phyloP scores from a whole-genome alignment of 2,329 filamentous ascomycete genomes.

The Aspergillus candidus region DNA sequence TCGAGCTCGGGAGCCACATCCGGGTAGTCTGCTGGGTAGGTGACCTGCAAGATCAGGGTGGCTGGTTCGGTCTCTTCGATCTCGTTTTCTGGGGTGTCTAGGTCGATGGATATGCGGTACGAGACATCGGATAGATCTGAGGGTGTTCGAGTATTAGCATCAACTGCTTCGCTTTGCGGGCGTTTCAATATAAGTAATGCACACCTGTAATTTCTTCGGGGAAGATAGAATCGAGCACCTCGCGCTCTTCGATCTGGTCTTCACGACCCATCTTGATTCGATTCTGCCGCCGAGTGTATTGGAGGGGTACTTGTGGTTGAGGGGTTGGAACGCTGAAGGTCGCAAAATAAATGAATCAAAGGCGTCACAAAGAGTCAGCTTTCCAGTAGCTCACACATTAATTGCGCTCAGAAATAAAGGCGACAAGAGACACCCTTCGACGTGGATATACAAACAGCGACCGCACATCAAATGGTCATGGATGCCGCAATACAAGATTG shows the following conservation, averaged over 20 bases:
- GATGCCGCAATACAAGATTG: slow-evolving; percentile 16
- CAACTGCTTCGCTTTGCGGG: slow-evolving; percentile 3
- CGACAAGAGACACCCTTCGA: background rate
- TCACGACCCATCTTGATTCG: slow-evolving; percentile 51
- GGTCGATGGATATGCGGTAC: slow-evolving; percentile 76
- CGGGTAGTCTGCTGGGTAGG: slow-evolving; percentile 85
- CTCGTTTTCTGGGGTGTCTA: slow-evolving; percentile 68
- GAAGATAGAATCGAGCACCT: slow-evolving; percentile 97
- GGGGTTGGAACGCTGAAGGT: slow-evolving; percentile 1
- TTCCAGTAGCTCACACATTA: too few relatives aligned
- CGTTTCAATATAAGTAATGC: slow-evolving; percentile 5
- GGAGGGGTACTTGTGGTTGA: slow-evolving; percentile 22
- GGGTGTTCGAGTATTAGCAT: slow-evolving; percentile 6
- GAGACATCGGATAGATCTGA: slow-evolving; percentile 83
- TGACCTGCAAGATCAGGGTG: slow-evolving; percentile 72
- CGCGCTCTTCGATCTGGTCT: slow-evolving; percentile 91
- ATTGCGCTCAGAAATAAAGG: too few relatives aligned
- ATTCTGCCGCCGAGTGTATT: slow-evolving; percentile 21
- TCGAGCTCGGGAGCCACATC: slow-evolving; percentile 80
- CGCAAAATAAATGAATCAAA: too few relatives aligned
- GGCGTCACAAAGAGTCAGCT: too few relatives aligned
- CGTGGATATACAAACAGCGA: slow-evolving; percentile 4
- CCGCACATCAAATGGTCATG: slow-evolving; percentile 8
- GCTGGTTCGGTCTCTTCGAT: slow-evolving; percentile 58
- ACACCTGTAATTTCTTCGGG: slow-evolving; percentile 91